Conservation (phyloP, 2,329 filamentous ascomycete species). For the Phialophora tarda region DNA sequence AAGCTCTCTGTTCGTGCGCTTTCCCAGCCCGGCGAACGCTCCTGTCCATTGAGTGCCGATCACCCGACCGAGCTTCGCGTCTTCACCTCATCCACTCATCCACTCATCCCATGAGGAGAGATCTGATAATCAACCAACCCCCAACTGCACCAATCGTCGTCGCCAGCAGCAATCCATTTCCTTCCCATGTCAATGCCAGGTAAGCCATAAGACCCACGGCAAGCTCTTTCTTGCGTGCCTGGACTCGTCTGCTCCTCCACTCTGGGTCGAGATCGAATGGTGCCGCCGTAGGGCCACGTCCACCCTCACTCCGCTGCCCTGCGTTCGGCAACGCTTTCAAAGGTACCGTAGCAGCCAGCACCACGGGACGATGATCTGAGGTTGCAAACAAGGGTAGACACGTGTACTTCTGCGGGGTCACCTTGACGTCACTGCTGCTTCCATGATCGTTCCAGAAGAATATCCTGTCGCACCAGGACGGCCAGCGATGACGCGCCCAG, state of each 20-base stretch:
- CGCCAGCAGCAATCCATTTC: slow-evolving; percentile 50
- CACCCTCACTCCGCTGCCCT: slow-evolving; percentile 14
- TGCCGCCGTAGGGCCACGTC: slow-evolving; percentile 46
- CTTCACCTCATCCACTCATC: neutral
- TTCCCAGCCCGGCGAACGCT: slow-evolving; percentile 5
- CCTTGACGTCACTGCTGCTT: slow-evolving; percentile 52
- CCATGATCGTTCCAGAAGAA: slow-evolving; percentile 67
- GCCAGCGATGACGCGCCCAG: slow-evolving; percentile 84
- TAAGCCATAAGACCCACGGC: slow-evolving; percentile 64
- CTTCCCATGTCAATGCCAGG: slow-evolving; percentile 56
- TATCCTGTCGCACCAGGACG: slow-evolving; percentile 91
- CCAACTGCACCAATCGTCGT: slow-evolving; percentile 45
- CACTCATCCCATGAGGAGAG: slow-evolving; percentile 36
- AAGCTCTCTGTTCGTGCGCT: slow-evolving; percentile 5
- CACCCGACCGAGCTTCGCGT: slow-evolving; percentile 2
- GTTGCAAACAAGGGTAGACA: slow-evolving; percentile 78
- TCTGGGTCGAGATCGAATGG: slow-evolving; percentile 64
- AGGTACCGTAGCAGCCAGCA: slow-evolving; percentile 71
- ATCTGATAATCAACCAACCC: slow-evolving; percentile 51
- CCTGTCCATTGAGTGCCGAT: slow-evolving; percentile 1
- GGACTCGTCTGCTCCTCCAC: slow-evolving; percentile 61
- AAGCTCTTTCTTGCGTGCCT: slow-evolving; percentile 64
- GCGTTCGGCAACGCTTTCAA: slow-evolving; percentile 52
- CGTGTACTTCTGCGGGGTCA: slow-evolving; percentile 69
- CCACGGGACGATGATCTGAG: slow-evolving; percentile 87